Evolutionary conservation across 2,329 filamentous ascomycete species (phyloP).

Genomic region (Xylaria sp.): DNA sequence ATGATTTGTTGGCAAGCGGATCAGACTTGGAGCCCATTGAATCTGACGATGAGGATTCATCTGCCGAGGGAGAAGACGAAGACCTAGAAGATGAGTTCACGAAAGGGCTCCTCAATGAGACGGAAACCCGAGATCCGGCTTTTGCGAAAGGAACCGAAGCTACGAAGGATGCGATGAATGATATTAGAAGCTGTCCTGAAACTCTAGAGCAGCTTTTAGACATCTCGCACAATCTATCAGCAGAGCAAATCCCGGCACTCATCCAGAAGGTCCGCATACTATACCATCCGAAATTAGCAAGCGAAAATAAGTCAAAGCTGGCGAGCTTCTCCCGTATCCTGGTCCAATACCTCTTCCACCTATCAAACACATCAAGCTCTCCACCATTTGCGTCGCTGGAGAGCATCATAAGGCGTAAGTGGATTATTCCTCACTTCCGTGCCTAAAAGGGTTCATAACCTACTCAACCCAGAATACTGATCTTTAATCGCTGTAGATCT

Average conservation of each 20-base stretch:
- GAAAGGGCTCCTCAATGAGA: slow-evolving; percentile 71
- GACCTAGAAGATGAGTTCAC: slow-evolving; percentile 76
- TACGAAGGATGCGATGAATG: slow-evolving; percentile 60
- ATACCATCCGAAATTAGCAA: slow-evolving; percentile 88
- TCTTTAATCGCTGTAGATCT: slow-evolving; percentile 26
- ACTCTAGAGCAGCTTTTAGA: slow-evolving; percentile 79
- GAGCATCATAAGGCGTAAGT: slow-evolving; percentile 78
- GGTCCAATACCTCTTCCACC: slow-evolving; percentile 69
- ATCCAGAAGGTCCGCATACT: slow-evolving; percentile 90
- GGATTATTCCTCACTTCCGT: neutral
- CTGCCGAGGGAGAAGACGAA: slow-evolving; percentile 55
- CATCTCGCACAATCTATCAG: slow-evolving; percentile 69
- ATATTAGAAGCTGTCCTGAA: slow-evolving; percentile 85
- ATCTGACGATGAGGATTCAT: slow-evolving; percentile 36
- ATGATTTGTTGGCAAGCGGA: slow-evolving; percentile 85
- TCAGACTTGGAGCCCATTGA: slow-evolving; percentile 73
- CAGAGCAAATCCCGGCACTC: slow-evolving; percentile 77
- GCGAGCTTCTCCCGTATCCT: slow-evolving; percentile 73
- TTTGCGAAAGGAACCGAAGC: slow-evolving; percentile 53
- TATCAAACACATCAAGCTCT: slow-evolving; percentile 55
- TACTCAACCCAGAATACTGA: slow-evolving; percentile 16
- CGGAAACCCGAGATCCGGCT: slow-evolving; percentile 64
- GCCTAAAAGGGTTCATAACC: neutral
- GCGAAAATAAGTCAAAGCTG: slow-evolving; percentile 86
- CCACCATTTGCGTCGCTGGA: slow-evolving; percentile 77